Base-by-base conservation (phyloP, 176 grass and related monocot genomes). In the Aegilops tauschii region DNA sequence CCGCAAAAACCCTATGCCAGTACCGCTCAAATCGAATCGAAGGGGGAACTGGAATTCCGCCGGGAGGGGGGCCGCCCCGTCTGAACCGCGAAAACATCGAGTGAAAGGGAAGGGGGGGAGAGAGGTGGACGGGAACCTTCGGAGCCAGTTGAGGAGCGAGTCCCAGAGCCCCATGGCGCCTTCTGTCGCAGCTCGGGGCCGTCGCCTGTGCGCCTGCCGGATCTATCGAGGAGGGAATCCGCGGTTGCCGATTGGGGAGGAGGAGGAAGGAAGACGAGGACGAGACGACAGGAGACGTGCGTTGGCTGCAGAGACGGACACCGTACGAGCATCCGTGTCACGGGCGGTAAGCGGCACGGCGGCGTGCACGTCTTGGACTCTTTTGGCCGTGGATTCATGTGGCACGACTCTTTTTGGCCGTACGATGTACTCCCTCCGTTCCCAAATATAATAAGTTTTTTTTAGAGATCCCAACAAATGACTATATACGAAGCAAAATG, bases 141-240 rank as follows among this genome's bases (percentile, higher is more conserved):
- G 93, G 69, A 98, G 93, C 93, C 96, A 98, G 76, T 98, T 98
- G 81, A 98, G 96, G 61, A 98, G 86, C 69, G 93, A 90, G 64
- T 98, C 96, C 82, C 87, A 91, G 49, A 98, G 88, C 70, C 96
- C 96, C 96, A 98, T 98, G 86, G 35, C 40, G 71, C 12, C 67
- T 82, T 59, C 56, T 54, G 47, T 61, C 31, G 81, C 35, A 58
- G 23, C 56, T 56, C 35, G 59, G 52, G 76, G 32, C 56, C 66
- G 85, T 85, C 83, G 78, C 65, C 44, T 6, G 2, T 11, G 77
- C 27, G 64, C 29, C 52, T 1, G 76, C 69, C 49, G 86, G 69
- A 90, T 90, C 72, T 86, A 73, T 42, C 58, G 67, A 77, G 37
- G 80, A 52, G 90, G 77, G 59, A 89, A 85, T 45, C 65, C 83